A percentile compares a stretch with the other conserved stretches of the same genome.
These are phyloP conservation scores for Drechslerella dactyloides DNA, from an alignment of 2,329 filamentous ascomycete genomes.

Conservation along the genomic window DNA sequence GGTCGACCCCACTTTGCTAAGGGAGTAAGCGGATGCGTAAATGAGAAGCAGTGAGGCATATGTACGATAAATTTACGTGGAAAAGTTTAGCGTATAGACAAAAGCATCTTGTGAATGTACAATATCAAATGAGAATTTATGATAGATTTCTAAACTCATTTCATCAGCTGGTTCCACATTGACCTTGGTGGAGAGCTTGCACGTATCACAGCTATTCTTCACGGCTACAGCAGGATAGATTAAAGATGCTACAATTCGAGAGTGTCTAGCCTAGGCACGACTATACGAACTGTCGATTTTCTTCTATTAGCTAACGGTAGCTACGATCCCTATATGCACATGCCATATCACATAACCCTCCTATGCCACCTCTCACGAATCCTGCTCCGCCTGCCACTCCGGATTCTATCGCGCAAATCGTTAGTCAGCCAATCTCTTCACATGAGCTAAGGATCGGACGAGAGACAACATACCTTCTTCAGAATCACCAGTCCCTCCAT, in stretches of 20 bases:
- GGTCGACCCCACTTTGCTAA: not conserved
- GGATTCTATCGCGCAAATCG: conserved; percentile 31
- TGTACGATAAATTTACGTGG: conserved; percentile 10
- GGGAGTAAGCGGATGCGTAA: not conserved
- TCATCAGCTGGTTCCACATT: too few relatives aligned
- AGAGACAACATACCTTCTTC: conserved; percentile 68
- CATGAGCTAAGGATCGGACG: not conserved
- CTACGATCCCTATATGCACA: conserved; percentile 42
- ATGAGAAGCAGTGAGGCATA: not conserved
- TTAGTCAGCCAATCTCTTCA: not conserved
- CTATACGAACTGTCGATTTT: conserved; percentile 5
- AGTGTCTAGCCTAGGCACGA: not conserved
- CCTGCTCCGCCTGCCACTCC: conserved; percentile 47
- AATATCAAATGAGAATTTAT: not conserved
- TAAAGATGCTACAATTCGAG: too few relatives aligned
- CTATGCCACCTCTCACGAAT: conserved; percentile 24
- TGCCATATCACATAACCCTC: conserved; percentile 9
- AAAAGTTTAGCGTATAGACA: conserved; percentile 23
- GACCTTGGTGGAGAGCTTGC: too few relatives aligned
- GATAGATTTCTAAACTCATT: too few relatives aligned
- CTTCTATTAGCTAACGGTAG: conserved; percentile 42
- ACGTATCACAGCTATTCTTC: too few relatives aligned
- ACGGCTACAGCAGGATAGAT: too few relatives aligned
- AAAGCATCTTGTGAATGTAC: conserved; percentile 16
- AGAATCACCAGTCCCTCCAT: conserved; percentile 95